Evolutionary conservation across 176 grass and related monocot genomes (phyloP).

Genomic region (Carex littledalei): DNA sequence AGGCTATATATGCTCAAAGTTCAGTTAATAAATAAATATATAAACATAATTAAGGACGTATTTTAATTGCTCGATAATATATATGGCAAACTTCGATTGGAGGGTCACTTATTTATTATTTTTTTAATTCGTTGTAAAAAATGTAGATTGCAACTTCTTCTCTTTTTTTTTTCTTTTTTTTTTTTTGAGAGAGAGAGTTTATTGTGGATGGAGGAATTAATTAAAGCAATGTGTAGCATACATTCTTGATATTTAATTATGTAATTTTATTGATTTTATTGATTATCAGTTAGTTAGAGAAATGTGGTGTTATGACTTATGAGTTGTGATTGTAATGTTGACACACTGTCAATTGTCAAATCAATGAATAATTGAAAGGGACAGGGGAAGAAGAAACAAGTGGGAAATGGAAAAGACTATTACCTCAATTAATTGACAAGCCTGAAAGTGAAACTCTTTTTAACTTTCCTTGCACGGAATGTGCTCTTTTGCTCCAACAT

Average conservation of each 20-base stretch:
- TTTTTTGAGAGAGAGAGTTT: background rate
- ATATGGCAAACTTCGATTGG: background rate
- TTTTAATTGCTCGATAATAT: background rate
- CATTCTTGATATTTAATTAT: background rate
- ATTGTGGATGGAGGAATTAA: background rate
- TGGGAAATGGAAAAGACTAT: background rate
- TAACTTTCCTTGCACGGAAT: slow-evolving; percentile 24
- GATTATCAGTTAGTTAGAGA: background rate
- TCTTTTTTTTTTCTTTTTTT: background rate
- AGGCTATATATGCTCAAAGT: slow-evolving; percentile 1
- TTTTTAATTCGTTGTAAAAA: slow-evolving; percentile 31
- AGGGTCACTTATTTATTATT: background rate
- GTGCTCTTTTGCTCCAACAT: background rate
- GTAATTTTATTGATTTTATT: slow-evolving; percentile 1
- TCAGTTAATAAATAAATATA: background rate
- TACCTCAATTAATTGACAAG: slow-evolving; percentile 12
- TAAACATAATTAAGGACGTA: background rate
- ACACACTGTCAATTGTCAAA: background rate
- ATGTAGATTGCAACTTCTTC: slow-evolving; percentile 3
- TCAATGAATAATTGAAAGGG: background rate
- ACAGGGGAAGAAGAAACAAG: background rate
- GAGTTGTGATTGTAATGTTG: slow-evolving; percentile 2
- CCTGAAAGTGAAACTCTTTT: slow-evolving; percentile 7
- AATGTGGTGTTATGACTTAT: background rate
- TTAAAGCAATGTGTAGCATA: background rate